phyloP scores from a whole-genome alignment of 768 basidiomycete species.

The Pholiota molesta region DNA sequence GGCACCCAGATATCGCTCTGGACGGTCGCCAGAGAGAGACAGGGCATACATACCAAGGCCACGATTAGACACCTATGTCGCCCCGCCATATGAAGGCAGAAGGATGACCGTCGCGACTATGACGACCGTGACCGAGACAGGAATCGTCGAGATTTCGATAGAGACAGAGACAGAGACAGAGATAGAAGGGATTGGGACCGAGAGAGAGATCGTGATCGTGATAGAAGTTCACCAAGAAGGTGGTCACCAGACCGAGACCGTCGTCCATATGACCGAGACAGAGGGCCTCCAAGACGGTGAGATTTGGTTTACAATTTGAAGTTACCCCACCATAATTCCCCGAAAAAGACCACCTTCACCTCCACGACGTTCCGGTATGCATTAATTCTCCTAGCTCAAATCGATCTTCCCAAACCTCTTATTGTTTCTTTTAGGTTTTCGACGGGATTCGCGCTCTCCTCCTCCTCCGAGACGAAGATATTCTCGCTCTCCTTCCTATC shows the following conservation, averaged over 20 bases:
- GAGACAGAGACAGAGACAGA: slow-evolving; percentile 23
- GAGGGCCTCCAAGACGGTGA: slow-evolving; percentile 28
- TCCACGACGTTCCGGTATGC: slow-evolving; percentile 14
- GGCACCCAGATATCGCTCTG: slow-evolving; percentile 20
- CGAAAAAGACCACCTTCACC: slow-evolving; percentile 16
- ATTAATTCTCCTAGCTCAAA: neutral
- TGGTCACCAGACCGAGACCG: slow-evolving; percentile 22
- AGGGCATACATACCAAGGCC: slow-evolving; percentile 22
- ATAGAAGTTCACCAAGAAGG: slow-evolving; percentile 26
- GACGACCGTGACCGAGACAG: slow-evolving; percentile 27
- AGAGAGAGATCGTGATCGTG: slow-evolving; percentile 18
- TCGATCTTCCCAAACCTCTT: neutral
- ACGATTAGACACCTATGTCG: slow-evolving; percentile 35
- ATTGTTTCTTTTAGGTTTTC: slow-evolving; percentile 10
- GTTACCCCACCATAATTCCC: neutral
- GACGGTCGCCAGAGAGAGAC: slow-evolving; percentile 19
- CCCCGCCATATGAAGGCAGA: slow-evolving; percentile 28
- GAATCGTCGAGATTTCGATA: slow-evolving; percentile 16
- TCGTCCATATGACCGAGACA: slow-evolving; percentile 26
- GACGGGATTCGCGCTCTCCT: slow-evolving; percentile 31
- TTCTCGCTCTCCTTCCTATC: slow-evolving; percentile 22
- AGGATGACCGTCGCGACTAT: slow-evolving; percentile 29
- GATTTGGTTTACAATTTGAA: neutral
- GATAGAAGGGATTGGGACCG: slow-evolving; percentile 14
- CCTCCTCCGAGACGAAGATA: slow-evolving; percentile 28